Evolutionary conservation across 768 basidiomycete species (phyloP), one percentile per base, ranked within the genome.

Genomic region (Leucogyrophana mollusca): DNA sequence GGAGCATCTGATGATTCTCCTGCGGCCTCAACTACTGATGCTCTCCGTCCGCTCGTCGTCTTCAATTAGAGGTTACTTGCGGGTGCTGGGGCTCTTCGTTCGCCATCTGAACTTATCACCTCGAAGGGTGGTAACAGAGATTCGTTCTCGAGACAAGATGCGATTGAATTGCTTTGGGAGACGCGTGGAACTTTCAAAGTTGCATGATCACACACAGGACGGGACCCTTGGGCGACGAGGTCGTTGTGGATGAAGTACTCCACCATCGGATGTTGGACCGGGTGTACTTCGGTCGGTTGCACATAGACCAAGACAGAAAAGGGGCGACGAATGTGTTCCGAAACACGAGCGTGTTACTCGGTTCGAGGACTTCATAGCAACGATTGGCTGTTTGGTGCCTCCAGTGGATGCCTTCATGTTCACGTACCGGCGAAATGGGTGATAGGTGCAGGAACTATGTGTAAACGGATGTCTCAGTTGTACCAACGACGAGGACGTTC

Each of bases 41-140:
- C 46, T 47, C 46, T 32, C 20, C 17, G 23, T 45, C 43, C 46
- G 9, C 40, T 46, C 45, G 37, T 49, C 7, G 49, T 56, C 51
- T 36, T 23, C 30, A 45, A 47, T 51, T 32, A 55, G 44, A 52
- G 52, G 35, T 22, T 30, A 34, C n/a, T 47, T 45, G 49, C 45
- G 35, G 4, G 23, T 53, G 48, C 51, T 42, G 53, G 50, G 41
- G 49, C 36, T 33, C 53, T 42, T 53, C 42, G 41, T 50, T 51
- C 45, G 24, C 50, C 52, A 25, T 53, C 55, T 66, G 68, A 67
- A 71, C 62, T 76, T 76, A 66, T 50, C 59, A 54, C 55, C 71
- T 63, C 71, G 56, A 32, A 56, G 73, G 75, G 75, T 60, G 65
- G 55, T 65, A 76, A 75, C 58, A 80, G 77, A 78, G 78, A 76